phyloP scores from a whole-genome alignment of 805 yeast genomes.

The Candida fluviatilis region DNA sequence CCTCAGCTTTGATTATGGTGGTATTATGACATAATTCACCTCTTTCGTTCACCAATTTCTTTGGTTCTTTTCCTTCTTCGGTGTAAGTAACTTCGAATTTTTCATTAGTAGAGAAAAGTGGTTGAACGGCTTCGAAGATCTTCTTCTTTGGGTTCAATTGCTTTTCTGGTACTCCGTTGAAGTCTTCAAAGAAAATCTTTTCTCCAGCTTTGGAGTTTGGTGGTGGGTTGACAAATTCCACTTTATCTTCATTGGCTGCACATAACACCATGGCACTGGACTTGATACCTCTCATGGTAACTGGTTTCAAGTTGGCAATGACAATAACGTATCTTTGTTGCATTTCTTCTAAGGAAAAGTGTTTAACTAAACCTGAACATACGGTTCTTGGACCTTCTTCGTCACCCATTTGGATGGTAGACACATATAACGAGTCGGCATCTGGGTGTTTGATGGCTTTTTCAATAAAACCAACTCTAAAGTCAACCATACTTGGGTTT shows the following conservation, averaged over 20 bases:
- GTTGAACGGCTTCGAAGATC: slow-evolving; percentile 94
- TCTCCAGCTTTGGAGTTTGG: slow-evolving; percentile 92
- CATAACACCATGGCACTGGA: slow-evolving; percentile 97
- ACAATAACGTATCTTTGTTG: slow-evolving; percentile 88
- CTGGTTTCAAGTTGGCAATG: slow-evolving; percentile 96
- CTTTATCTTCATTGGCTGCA: slow-evolving; percentile 69
- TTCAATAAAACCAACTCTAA: slow-evolving; percentile 94
- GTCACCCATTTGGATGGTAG: slow-evolving; percentile 96
- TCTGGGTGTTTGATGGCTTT: slow-evolving; percentile 97
- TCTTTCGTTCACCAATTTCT: slow-evolving; percentile 68
- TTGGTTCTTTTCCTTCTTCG: slow-evolving; percentile 71
- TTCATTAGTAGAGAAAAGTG: slow-evolving; percentile 78
- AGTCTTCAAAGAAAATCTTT: slow-evolving; percentile 91
- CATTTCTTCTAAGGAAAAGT: slow-evolving; percentile 88
- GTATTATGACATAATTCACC: slow-evolving; percentile 77
- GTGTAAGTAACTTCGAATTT: slow-evolving; percentile 75
- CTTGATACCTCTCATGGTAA: slow-evolving; percentile 95
- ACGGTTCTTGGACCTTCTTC: slow-evolving; percentile 97
- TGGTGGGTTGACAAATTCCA: slow-evolving; percentile 95
- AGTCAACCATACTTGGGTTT: slow-evolving; percentile 80
- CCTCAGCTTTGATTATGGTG: slow-evolving; percentile 71
- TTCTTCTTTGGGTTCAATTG: slow-evolving; percentile 97
- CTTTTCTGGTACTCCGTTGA: slow-evolving; percentile 82
- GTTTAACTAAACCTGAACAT: slow-evolving; percentile 92
- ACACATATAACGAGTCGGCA: slow-evolving; percentile 94